phyloP scores from a whole-genome alignment of 768 basidiomycete genomes.

The Suillus bovinus region DNA sequence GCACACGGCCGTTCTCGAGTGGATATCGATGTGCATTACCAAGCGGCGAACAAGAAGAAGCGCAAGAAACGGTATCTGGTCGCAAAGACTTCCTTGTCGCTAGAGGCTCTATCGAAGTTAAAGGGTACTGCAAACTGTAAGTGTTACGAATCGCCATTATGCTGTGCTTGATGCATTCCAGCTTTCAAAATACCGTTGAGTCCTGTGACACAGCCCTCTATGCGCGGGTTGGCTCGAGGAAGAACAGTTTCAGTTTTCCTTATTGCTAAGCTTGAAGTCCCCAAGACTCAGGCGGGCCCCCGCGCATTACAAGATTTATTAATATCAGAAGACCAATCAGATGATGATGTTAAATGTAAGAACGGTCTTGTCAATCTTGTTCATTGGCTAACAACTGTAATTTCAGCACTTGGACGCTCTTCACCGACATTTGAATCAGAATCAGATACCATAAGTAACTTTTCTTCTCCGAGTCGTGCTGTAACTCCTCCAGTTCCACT shows the following conservation, averaged over 20 bases:
- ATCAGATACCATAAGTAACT: neutral
- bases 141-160: conserved; percentile 18
- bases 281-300: neutral
- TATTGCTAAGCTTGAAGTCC: conserved; percentile 24
- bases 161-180: conserved; percentile 20
- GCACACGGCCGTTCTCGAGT: conserved; percentile 38
- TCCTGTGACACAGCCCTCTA: conserved; percentile 22
- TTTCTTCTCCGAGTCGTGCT: neutral
- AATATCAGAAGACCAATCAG: neutral
- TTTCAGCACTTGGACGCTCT: neutral
- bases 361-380: neutral
- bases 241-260: conserved; percentile 13
- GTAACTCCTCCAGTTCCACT: neutral
- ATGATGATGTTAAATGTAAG: neutral
- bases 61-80: conserved; percentile 55
- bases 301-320: neutral
- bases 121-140: conserved; percentile 48
- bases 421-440: neutral
- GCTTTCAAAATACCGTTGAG: conserved; percentile 48
- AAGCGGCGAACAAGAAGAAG: conserved; percentile 63
- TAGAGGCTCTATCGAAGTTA: conserved; percentile 54
- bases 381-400: neutral
- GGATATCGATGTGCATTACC: conserved; percentile 58
- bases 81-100: conserved; percentile 48
- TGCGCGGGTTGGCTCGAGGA: conserved; percentile 12